phyloP scores from a whole-genome alignment of 2,329 filamentous ascomycete genomes.

The Alternaria burnsii region DNA sequence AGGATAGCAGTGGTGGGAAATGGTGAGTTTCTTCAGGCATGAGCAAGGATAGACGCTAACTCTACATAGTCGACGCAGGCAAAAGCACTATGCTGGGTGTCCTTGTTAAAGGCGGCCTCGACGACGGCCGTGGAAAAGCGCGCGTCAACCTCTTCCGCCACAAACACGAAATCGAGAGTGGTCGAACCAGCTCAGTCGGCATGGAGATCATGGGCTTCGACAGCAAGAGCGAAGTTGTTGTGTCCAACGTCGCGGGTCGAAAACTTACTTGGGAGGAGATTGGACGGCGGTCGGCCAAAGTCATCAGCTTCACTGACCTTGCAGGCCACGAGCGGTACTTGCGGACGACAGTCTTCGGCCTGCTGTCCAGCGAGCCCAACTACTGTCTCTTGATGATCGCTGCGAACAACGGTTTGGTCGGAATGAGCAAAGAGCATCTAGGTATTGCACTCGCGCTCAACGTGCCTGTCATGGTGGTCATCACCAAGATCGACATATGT shows the following conservation, averaged over 20 bases:
- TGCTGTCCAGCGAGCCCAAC: conserved; percentile 93
- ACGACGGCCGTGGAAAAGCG: conserved; percentile 92
- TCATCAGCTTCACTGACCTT: conserved; percentile 94
- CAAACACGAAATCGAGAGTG: conserved; percentile 97
- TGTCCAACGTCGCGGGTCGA: conserved; percentile 81
- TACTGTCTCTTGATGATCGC: conserved; percentile 99
- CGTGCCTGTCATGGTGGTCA: conserved; percentile 95
- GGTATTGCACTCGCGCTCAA: conserved; percentile 94
- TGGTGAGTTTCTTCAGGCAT: conserved; percentile 59
- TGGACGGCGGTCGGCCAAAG: conserved; percentile 90
- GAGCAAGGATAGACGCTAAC: conserved; percentile 15
- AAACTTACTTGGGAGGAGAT: conserved; percentile 98
- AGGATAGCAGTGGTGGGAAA: conserved; percentile 97
- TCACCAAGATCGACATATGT: conserved; percentile 99
- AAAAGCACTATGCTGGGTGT: conserved; percentile 97
- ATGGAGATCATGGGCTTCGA: conserved; percentile 99
- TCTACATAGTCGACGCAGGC: conserved; percentile 78
- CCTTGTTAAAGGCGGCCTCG: conserved; percentile 91
- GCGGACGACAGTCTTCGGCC: conserved; percentile 93
- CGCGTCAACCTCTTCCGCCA: conserved; percentile 96
- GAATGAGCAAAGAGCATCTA: conserved; percentile 98
- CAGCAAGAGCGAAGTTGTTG: conserved; percentile 81
- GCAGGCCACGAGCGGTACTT: conserved; percentile 96
- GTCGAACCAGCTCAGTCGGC: conserved; percentile 92
- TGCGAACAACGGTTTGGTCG: conserved; percentile 94